These are phyloP conservation scores for Plenodomus tracheiphilus DNA, from an alignment of 2,329 filamentous ascomycete species.

Conservation along the genomic window DNA sequence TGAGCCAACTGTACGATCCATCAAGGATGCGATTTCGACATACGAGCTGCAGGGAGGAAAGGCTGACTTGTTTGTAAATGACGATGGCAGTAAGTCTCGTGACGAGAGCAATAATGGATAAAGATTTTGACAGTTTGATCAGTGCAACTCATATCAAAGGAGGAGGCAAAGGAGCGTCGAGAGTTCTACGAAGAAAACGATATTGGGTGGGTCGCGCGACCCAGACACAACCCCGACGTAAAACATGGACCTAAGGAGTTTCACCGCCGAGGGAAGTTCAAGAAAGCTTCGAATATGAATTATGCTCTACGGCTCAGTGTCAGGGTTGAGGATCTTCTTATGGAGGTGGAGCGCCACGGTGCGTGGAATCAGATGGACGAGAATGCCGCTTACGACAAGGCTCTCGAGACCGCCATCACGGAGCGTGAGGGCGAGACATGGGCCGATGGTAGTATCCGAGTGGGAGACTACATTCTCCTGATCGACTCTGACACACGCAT, in stretches of 20 bases:
- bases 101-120: too few species aligned
- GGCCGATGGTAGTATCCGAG: conserved; percentile 83
- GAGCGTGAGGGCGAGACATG: conserved; percentile 67
- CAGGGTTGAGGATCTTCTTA: conserved; percentile 64
- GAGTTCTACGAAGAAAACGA: conserved; percentile 56
- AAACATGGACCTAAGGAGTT: conserved; percentile 23
- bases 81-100: conserved; percentile 61
- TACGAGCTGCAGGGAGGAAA: conserved; percentile 63
- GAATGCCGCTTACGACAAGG: conserved; percentile 34
- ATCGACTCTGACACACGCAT: conserved; percentile 48
- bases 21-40: conserved; percentile 66
- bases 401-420: conserved; percentile 65
- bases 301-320: conserved; percentile 66
- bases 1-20: conserved; percentile 73
- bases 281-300: conserved; percentile 72
- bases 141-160: conserved; percentile 60
- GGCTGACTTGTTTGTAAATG: conserved; percentile 69
- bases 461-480: conserved; percentile 80
- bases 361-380: conserved; percentile 41
- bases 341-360: conserved; percentile 24
- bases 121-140: too few species aligned
- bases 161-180: conserved; percentile 49
- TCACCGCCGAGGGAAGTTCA: conserved; percentile 42
- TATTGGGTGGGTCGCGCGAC: conserved; percentile 55
- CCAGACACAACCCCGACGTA: conserved; percentile 44